A percentile compares a stretch with the other conserved stretches of the same genome.
Conservation (phyloP, 495 filamentous ascomycete genomes). For the Sordaria brevicollis region DNA sequence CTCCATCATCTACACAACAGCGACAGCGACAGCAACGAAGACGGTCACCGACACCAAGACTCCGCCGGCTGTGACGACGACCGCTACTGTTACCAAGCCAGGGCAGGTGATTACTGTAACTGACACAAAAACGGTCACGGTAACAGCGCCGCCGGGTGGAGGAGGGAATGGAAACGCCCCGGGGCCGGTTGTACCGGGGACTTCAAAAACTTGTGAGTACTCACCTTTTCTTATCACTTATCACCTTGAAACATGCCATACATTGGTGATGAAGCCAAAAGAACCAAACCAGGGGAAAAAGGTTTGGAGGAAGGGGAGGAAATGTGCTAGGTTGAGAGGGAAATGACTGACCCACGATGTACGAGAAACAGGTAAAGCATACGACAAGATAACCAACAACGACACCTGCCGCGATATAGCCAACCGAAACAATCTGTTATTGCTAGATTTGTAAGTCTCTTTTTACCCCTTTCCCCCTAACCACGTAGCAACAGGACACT, state of each 20-base stretch:
- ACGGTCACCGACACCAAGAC: not conserved
- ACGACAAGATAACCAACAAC: conserved; percentile 1
- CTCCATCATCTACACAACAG: not conserved
- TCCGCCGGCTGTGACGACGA: not conserved
- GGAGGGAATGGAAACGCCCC: not conserved
- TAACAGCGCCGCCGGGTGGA: not conserved
- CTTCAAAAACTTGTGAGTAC: conserved; percentile 15
- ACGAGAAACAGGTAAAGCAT: conserved; percentile 8
- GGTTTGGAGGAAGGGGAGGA: no score
- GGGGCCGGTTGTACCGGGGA: conserved; percentile 11
- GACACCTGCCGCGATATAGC: conserved; percentile 10
- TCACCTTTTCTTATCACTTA: not conserved
- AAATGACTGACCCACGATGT: no score
- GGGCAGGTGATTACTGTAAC: not conserved
- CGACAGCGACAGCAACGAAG: not conserved
- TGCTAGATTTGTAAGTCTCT: conserved; percentile 12
- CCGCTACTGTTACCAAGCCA: not conserved
- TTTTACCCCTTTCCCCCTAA: not conserved
- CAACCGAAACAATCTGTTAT: conserved; percentile 1
- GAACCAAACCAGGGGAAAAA: no score
- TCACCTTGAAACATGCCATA: not conserved
- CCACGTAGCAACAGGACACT: not conserved
- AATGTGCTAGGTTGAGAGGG: no score
- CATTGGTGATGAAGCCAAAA: no score
- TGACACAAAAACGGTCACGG: no score